Conservation (phyloP, 2,329 filamentous ascomycete genomes). For the Ascochyta koolunga region DNA sequence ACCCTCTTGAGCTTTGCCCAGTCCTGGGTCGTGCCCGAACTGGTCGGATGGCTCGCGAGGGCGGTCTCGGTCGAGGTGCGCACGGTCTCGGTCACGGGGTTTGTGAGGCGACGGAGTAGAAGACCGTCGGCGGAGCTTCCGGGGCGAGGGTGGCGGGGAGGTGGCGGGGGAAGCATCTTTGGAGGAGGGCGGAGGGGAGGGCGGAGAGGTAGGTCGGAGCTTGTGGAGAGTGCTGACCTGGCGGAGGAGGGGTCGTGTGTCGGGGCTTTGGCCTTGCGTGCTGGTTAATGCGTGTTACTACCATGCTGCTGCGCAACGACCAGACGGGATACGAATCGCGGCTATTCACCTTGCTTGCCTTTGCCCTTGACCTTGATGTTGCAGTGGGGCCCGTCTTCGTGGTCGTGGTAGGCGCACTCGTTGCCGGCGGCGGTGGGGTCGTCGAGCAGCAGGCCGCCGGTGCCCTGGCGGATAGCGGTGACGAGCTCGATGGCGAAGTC, state of each 20-base stretch:
- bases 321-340: slow-evolving; percentile 8
- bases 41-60: slow-evolving; percentile 33
- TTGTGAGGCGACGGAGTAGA: slow-evolving; percentile 46
- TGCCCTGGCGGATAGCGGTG: slow-evolving; percentile 57
- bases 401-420: slow-evolving; percentile 59
- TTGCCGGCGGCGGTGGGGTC: slow-evolving; percentile 56
- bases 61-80: slow-evolving; percentile 41
- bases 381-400: slow-evolving; percentile 52
- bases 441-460: slow-evolving; percentile 58
- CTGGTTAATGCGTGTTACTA: slow-evolving; percentile 49
- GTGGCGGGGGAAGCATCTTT: slow-evolving; percentile 21
- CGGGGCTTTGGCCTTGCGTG: slow-evolving; percentile 36
- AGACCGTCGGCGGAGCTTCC: slow-evolving; percentile 38
- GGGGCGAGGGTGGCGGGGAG: slow-evolving; percentile 40
- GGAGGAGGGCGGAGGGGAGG: slow-evolving; percentile 25
- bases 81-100: slow-evolving; percentile 44
- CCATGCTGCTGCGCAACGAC: slow-evolving; percentile 24
- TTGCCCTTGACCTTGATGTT: slow-evolving; percentile 43
- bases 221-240: slow-evolving; percentile 39
- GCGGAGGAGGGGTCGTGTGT: slow-evolving; percentile 36
- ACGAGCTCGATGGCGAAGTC: slow-evolving; percentile 62
- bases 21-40: slow-evolving; percentile 34
- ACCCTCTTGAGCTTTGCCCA: slow-evolving; percentile 31
- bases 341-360: slow-evolving; percentile 47
- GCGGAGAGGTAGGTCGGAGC: slow-evolving; percentile 37